Evolutionary conservation across 805 yeast genomes (phyloP), one percentile per base, ranked within the genome.

Genomic region (Saturnispora saitoi): DNA sequence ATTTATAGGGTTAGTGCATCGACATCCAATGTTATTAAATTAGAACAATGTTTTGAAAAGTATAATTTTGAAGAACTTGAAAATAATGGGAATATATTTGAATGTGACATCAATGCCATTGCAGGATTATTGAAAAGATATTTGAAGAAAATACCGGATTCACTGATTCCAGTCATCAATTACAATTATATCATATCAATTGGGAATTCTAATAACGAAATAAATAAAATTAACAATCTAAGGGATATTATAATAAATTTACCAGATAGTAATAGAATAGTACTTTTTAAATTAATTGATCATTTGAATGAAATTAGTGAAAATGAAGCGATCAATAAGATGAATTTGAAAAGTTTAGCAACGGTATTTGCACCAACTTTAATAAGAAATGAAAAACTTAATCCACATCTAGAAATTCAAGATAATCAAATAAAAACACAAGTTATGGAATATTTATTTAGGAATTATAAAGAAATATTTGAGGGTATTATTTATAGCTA

Each of bases 351-450:
- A 64, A 89, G 93, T 58, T 67, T 93, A 47, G 82, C 96, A 0
- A 87, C 93, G 40, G 96, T 91, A 7, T 93, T 93, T 71, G 95
- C 96, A 1, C 98, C 99, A 3, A 88, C 96, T 7, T 67, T 93
- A 40, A 83, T 89, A 0, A 74, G 95, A 43, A 95, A 88, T 58
- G 52, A 58, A 32, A 51, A 58, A 7, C 68, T 73, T 51, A 74
- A 80, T 37, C 90, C 95, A 7, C 88, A 84, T 54, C 76, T 82
- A 48, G 99, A 93, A 63, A 78, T 93, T 63, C 59, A 72, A 47
- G 98, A 93, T 63, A 87, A 88, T 85, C 84, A 83, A 24, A 74
- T 79, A 45, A 76, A 91, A 61, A 88, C 86, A 54, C 83, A 78
- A 34, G 79, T 82, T 26, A 83, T 93, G 4, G 96, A 88, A 62